A percentile compares a stretch with the other conserved stretches of the same genome.
phyloP scores from a whole-genome alignment of 176 grass and related monocot species.

The Phoenix roebelenii region DNA sequence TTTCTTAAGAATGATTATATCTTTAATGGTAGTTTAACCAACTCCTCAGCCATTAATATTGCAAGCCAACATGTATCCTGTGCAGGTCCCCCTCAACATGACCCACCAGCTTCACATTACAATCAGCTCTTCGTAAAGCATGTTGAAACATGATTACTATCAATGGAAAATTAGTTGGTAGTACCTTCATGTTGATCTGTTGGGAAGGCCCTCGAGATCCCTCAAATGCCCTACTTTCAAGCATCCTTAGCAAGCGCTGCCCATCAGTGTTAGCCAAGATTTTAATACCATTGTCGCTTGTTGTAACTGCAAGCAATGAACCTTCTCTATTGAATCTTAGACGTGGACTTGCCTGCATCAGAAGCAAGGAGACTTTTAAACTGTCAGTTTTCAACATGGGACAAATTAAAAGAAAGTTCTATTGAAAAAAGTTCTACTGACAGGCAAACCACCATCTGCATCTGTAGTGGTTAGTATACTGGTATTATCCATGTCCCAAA shows the following conservation, averaged over 20 bases:
- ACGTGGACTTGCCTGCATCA: slow-evolving; percentile 69
- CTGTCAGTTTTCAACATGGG: not conserved
- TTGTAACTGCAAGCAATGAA: slow-evolving; percentile 85
- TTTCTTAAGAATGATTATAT: too few species aligned
- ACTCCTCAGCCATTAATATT: not conserved
- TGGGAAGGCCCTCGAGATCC: slow-evolving; percentile 63
- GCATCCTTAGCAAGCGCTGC: slow-evolving; percentile 78
- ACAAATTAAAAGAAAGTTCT: slow-evolving; percentile 1
- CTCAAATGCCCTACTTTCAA: slow-evolving; percentile 83
- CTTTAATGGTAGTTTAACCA: too few species aligned
- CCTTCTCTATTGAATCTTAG: slow-evolving; percentile 98
- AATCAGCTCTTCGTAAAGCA: too few species aligned
- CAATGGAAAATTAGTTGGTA: not conserved
- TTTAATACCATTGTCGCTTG: slow-evolving; percentile 93
- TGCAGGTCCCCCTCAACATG: not conserved
- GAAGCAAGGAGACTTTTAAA: slow-evolving; percentile 12
- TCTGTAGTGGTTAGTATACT: slow-evolving; percentile 77
- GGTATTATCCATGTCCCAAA: slow-evolving; percentile 96
- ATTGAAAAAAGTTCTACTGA: slow-evolving; percentile 28
- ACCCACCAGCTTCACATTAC: not conserved
- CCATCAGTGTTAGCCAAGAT: slow-evolving; percentile 95
- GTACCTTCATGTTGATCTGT: slow-evolving; percentile 63
- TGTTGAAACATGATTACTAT: too few species aligned
- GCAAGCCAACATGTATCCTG: not conserved
- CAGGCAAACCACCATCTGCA: slow-evolving; percentile 81